Percentiles rank a stretch among this genome's conserved stretches.
These are phyloP conservation scores for Jaltomata sinuosa DNA, from an alignment of 257 asterid genomes.

Conservation along the genomic window DNA sequence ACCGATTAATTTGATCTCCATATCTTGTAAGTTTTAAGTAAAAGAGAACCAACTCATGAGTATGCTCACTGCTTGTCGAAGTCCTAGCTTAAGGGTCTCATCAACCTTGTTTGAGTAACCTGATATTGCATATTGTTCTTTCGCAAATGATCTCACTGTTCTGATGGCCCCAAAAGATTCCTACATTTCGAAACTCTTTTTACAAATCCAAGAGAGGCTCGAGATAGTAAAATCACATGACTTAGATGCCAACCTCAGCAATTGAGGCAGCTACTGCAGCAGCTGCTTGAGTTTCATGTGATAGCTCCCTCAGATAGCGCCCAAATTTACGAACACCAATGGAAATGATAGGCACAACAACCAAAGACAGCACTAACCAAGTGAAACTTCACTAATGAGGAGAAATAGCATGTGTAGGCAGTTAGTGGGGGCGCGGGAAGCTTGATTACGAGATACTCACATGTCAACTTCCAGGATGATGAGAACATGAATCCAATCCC, in stretches of 20 bases:
- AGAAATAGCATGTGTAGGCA: not conserved
- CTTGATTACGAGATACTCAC: slow-evolving; percentile 11
- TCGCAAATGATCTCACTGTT: slow-evolving; percentile 89
- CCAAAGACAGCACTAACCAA: slow-evolving; percentile 61
- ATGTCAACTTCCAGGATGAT: slow-evolving; percentile 69
- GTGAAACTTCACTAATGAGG: not conserved
- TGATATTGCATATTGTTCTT: slow-evolving; percentile 51
- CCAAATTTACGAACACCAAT: slow-evolving; percentile 62
- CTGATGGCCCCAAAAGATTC: slow-evolving; percentile 81
- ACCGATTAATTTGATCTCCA: not conserved
- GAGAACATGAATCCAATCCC: slow-evolving; percentile 80
- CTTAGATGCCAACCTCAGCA: slow-evolving; percentile 51
- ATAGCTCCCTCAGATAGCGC: slow-evolving; percentile 61
- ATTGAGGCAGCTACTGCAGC: slow-evolving; percentile 82
- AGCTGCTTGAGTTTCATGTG: slow-evolving; percentile 82
- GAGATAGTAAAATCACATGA: not conserved
- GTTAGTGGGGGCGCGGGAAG: not conserved
- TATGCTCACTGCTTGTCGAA: slow-evolving; percentile 60
- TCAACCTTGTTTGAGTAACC: slow-evolving; percentile 74
- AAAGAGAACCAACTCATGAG: not conserved
- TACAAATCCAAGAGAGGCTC: not conserved
- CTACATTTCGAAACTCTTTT: slow-evolving; percentile 15
- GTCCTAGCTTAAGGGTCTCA: slow-evolving; percentile 75
- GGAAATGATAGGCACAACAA: slow-evolving; percentile 63
- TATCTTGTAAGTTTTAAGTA: not conserved